phyloP scores from a whole-genome alignment of 345 rosid species.

The Mallotus nudiflorus region DNA sequence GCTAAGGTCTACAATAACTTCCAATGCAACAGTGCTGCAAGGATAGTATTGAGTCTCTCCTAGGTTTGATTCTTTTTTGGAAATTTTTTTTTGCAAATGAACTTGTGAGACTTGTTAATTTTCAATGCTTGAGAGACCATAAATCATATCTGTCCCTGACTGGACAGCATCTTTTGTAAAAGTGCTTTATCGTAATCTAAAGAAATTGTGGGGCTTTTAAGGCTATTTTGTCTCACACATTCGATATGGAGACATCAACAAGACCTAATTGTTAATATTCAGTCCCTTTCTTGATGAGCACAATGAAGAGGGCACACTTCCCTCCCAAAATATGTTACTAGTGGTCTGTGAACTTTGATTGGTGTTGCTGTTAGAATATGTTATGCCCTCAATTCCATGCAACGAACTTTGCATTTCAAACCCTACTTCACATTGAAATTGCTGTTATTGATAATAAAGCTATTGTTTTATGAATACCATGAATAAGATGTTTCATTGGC shows the following conservation, averaged over 20 bases:
- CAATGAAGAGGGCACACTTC: slow-evolving; percentile 1
- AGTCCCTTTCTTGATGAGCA: slow-evolving; percentile 3
- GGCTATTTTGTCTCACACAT: slow-evolving; percentile 2
- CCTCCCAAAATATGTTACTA: background rate
- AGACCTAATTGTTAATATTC: background rate
- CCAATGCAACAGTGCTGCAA: background rate
- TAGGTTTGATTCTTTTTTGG: background rate
- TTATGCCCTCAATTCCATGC: slow-evolving; percentile 4
- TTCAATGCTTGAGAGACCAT: background rate
- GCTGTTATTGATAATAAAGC: background rate
- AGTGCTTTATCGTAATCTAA: background rate
- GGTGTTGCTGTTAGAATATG: background rate
- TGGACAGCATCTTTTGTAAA: background rate
- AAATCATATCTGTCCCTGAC: background rate
- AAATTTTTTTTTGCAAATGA: background rate
- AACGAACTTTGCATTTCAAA: background rate
- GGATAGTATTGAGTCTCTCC: background rate
- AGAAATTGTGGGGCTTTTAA: background rate
- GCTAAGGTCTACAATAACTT: background rate
- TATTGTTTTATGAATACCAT: background rate
- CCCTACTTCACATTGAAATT: background rate
- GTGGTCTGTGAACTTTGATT: background rate
- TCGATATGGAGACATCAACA: background rate
- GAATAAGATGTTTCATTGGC: background rate
- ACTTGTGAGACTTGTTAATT: background rate